Conservation (phyloP, 306 rosid species). For the Pterocarpus macrocarpus region DNA sequence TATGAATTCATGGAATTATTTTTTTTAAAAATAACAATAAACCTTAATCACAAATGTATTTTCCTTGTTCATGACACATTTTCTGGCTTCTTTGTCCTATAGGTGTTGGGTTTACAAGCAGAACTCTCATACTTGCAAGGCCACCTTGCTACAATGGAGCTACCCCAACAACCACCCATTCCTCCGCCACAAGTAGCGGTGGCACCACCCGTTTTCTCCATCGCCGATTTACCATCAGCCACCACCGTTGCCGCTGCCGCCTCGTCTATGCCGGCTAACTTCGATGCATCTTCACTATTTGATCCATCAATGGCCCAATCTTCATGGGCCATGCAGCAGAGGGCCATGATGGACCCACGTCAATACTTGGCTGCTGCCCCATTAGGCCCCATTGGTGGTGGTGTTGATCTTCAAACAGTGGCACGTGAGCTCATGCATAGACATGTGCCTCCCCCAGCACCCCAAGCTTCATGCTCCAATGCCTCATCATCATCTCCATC, state of each 20-base stretch:
- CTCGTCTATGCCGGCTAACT: constrained; percentile 47
- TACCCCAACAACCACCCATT: constrained; percentile 60
- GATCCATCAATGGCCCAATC: constrained; percentile 68
- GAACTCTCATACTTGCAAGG: constrained; percentile 78
- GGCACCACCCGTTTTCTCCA: constrained; percentile 51
- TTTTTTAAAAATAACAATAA: not conserved
- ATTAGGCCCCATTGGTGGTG: constrained; percentile 5
- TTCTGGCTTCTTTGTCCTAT: not conserved
- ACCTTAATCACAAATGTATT: not conserved
- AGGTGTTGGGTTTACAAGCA: constrained; percentile 82
- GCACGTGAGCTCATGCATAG: constrained; percentile 66
- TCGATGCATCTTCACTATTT: constrained; percentile 70
- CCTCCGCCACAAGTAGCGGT: constrained; percentile 44
- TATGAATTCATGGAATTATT: not conserved
- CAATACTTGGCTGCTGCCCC: constrained; percentile 51
- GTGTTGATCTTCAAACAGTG: constrained; percentile 65
- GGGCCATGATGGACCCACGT: constrained; percentile 59
- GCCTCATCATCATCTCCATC: constrained; percentile 56
- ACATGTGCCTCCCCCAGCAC: constrained; percentile 48
- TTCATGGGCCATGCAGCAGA: constrained; percentile 71
- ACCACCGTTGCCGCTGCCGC: constrained; percentile 43
- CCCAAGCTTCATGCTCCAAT: constrained; percentile 50
- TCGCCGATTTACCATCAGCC: constrained; percentile 61
- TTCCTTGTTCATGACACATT: not conserved
- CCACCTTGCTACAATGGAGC: constrained; percentile 69